Base-by-base conservation (phyloP, 2,329 filamentous ascomycete genomes). In the Aspergillus fumigatus region DNA sequence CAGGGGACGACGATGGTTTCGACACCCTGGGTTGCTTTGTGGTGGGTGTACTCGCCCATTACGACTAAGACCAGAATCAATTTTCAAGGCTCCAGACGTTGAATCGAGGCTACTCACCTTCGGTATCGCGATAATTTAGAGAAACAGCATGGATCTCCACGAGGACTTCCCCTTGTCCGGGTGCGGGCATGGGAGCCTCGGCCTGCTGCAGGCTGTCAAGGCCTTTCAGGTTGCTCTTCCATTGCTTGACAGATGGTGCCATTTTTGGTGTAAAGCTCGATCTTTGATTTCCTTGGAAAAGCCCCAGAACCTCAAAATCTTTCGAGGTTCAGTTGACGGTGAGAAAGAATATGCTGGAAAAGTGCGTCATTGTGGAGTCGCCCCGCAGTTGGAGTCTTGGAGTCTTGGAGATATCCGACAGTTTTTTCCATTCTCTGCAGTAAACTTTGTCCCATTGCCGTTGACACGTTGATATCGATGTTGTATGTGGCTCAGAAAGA, bases 11-110 rank as follows among this genome's bases (percentile, higher is more conserved):
- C 64, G 54, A 77, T 57, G 54, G 69, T 51, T 52, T 70, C 52
- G 50, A 65, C 59, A 57, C 74, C 65, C 40, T 68, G 72, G 48
- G 84, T 73, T 3, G 79, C 78, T 62, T 81, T 79, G 74, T 89
- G 85, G 71, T 89, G 85, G 67, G 78, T 84, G 75, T 89, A 90
- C 11, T 84, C 76, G 29, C 87, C 87, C 75, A 81, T 85, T 65
- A 78, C 79, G 21, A 89, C 87, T 87, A 10, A 43, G 11, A 6
- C 10, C 9, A 14, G 10, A 26, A 6, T 11, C 56, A 21, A 26
- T 26, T 48, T 29, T 35, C 21, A 6, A 5, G 14, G 21, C 8
- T 19, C 23, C 11, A 6, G 35, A 47, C 21, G 14, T 25, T 17
- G 27, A 41, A 4, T 7, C 11, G 9, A 11, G 9, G 5, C 14